Base-by-base conservation (phyloP, 2,329 filamentous ascomycete species). In the Colletotrichum cereale region DNA sequence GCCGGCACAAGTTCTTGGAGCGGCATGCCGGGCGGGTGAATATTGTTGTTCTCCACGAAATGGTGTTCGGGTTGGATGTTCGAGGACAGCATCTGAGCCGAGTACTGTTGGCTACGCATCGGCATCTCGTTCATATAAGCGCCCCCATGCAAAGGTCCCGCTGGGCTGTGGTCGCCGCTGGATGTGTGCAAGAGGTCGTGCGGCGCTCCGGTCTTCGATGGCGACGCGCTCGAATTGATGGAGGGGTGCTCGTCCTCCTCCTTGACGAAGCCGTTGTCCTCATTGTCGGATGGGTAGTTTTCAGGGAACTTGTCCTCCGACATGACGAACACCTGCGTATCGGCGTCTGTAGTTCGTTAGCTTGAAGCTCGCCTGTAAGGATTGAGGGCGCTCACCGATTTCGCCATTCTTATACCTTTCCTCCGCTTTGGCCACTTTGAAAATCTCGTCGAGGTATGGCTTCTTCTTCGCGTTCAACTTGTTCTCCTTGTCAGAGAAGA, bases 371-470 rank as follows among this genome's bases (percentile, higher is more conserved):
- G 42, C 11, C 62, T 2, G 36, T 14, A 24, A 24, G 12, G 18
- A 53, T 34, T 2, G 26, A 55, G 44, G 61, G 56, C 26, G 75
- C 84, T 74, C 78, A 91, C 89, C 89, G 62, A 91, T 87, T 75
- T 90, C 87, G 34, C 84, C 86, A 53, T 86, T 85, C 73, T 82
- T 86, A 75, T 80, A 90, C 5, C 86, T 82, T 76, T 91, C 88
- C 73, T 92, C 87, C 38, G 82, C 79, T 66, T 80, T 84, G 0
- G 89, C 89, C 38, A 92, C 85, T 72, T 86, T 87, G 81, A 92
- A 91, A 11, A 91, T 87, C 75, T 91, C 89, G 64, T 84, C 86
- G 11, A 92, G 76, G 58, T 85, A 89, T 0, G 84, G 83, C 67
- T 83, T 85, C 81, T 91, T 91, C 73, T 82, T 82, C 2, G 80